Conservation (phyloP, 2,329 filamentous ascomycete genomes). For the Cladorrhinum sp. region DNA sequence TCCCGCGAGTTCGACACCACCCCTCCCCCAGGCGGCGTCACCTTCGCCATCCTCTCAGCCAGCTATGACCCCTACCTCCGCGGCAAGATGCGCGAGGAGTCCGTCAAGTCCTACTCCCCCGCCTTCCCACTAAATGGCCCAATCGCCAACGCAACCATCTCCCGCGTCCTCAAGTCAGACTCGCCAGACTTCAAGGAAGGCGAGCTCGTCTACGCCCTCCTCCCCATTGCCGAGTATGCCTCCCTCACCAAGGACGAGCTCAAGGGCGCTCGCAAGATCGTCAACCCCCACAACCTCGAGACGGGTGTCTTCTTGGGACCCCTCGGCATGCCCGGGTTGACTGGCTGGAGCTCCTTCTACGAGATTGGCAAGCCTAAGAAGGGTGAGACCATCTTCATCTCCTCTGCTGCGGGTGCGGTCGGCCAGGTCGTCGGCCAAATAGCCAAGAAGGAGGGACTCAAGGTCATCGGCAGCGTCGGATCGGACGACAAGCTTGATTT, state of each 20-base stretch:
- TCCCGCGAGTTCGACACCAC: slow-evolving; percentile 64
- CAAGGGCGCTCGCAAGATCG: slow-evolving; percentile 48
- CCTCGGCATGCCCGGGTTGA: slow-evolving; percentile 50
- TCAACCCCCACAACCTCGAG: slow-evolving; percentile 69
- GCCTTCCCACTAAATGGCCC: slow-evolving; percentile 61
- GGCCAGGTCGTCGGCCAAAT: slow-evolving; percentile 81
- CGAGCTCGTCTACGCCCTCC: slow-evolving; percentile 58
- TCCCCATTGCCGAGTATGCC: slow-evolving; percentile 69
- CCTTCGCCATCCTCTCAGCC: slow-evolving; percentile 66
- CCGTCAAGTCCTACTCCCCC: slow-evolving; percentile 64
- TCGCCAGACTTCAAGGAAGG: slow-evolving; percentile 58
- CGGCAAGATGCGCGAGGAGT: slow-evolving; percentile 68
- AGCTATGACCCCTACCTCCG: slow-evolving; percentile 86
- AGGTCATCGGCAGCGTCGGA: slow-evolving; percentile 76
- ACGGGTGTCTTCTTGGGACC: slow-evolving; percentile 68
- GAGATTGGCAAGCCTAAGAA: slow-evolving; percentile 70
- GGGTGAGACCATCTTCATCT: slow-evolving; percentile 79
- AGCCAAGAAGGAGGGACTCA: slow-evolving; percentile 76
- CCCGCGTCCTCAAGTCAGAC: slow-evolving; percentile 69
- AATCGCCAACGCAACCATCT: slow-evolving; percentile 62
- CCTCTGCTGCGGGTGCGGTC: slow-evolving; percentile 75
- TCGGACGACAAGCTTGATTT: slow-evolving; percentile 77
- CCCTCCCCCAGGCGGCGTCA: slow-evolving; percentile 63
- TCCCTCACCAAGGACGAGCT: slow-evolving; percentile 44
- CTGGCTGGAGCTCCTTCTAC: slow-evolving; percentile 57